Base-by-base conservation (phyloP, 129 eudicot genomes). In the Chrysanthemum lavandulifolium region DNA sequence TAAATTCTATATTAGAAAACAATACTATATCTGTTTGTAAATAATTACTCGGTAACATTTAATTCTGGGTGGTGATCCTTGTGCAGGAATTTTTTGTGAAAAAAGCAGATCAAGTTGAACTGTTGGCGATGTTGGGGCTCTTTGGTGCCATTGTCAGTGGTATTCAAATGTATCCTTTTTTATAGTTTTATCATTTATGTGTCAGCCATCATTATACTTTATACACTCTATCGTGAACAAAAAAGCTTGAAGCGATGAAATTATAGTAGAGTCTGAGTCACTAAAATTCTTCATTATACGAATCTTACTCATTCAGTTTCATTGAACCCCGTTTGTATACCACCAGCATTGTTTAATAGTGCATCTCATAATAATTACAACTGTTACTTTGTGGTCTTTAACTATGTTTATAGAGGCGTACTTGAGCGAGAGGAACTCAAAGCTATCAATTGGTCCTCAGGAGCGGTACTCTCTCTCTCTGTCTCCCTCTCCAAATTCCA, bases 111-210 rank as follows among this genome's bases (percentile, higher is more conserved):
- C 80, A 82, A 83, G 81, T 85, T 10, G 98, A 92, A 80, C 96
- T 92, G 58, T 83, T 92, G 98, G 91, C 95, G 48, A 89, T 92
- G 92, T 71, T 92, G 88, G 98, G 98, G 31, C 68, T 89, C 13
- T 92, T 92, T 75, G 98, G 98, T 71, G 96, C 95, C 79, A 87
- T 92, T 69, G 60, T 80, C 73, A 89, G 98, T 78, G 95, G 90
- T 69, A 65, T 72, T 68, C 98, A 92, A 80, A 87, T 92, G 98
- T 92, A 92, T 89, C 92, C 89, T 89, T 79, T 4, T 33, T 1
- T 40, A 40, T 40, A 0, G 73, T 33, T 19, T 19, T 56, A 6
- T 50, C 64, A 3, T 43, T 11, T 74, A 52, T 33, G 59, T 36
- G 45, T 2, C 51, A 48, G 72, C 14, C 72, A 25, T 65, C 10